Base-by-base conservation (phyloP, 2,329 filamentous ascomycete genomes). In the Tolypocladium pustulatum region DNA sequence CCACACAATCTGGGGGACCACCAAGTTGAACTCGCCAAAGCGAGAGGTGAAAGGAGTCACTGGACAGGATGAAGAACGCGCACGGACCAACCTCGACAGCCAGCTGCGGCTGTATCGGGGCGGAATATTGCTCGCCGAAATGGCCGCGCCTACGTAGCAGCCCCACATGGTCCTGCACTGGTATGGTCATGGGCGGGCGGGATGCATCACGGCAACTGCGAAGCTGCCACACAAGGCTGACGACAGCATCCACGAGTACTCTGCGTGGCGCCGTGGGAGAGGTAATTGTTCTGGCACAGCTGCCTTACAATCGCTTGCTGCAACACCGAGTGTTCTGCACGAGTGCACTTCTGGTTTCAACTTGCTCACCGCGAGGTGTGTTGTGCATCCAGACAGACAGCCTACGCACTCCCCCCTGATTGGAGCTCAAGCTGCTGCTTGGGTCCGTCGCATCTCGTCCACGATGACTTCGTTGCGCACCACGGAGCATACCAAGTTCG, bases 401-500 rank as follows among this genome's bases (percentile, higher is more conserved):
- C 38, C 52, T 49, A 54, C 54, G 36, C 56, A 40, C 56, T 46
- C 32, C 56, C 40, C 57, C 43, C 55, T 57, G 52, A 52, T 25
- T 56, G 36, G 32, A 55, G 55, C 46, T 56, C 25, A 41, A 59
- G 54, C 54, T 57, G 40, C 49, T 38, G n/a, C 41, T 53, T 54
- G 54, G 55, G 57, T 49, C 56, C 54, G 32, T 58, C 55, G 22
- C 27, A 53, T 38, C 46, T 57, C 55, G 60, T 61, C 63, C 59
- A 64, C 56, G 65, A 69, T 64, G 62, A 67, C 70, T 62, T 63
- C 69, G 56, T 63, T 72, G 57, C 70, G 71, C 53, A 69, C 69
- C 38, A 65, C 67, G 57, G 70, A 73, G 57, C 71, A 73, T 61
- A 72, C 71, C 55, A 73, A 73, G 72, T 73, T 49, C 32, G 70